Base-by-base conservation (phyloP, 768 basidiomycete genomes). In the Mycena alexandri region DNA sequence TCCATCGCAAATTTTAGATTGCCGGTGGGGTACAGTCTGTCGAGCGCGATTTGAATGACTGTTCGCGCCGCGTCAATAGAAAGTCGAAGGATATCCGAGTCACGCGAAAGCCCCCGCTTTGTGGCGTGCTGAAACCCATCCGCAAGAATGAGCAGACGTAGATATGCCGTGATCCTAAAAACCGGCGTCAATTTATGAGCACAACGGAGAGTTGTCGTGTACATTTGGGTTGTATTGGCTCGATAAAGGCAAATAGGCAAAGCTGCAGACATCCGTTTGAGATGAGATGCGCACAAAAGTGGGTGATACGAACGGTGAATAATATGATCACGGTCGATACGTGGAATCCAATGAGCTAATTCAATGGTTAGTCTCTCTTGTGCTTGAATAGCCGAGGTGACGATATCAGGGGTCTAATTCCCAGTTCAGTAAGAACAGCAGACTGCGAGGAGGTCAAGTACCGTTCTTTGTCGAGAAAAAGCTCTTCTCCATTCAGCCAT, bases 1-100 rank as follows among this genome's bases (percentile, higher is more conserved):
- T 83, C 87, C 78, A 89, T 84, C 4, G 87, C 87, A 71, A 82
- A 87, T 13, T 86, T 84, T 25, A 89, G 77, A 68, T 83, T 83
- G 2, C 86, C 87, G 5, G 86, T 87, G 1, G 87, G 87, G 61
- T 83, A 84, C 14, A 89, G 75, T 47, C 80, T 79, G 52, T 88
- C 84, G 3, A 85, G 76, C 71, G 86, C 83, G 43, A 86, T 85
- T 29, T 83, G 82, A 54, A 90, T 86, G 13, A 89, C 86, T 33
- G 79, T 79, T n/a, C 82, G 83, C n/a, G 88, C 89, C 14, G 85
- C 84, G 21, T 85, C 79, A 24, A 89, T 78, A 14, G 87, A 86
- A 74, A 84, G 80, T 17, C 76, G 71, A 47, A 88, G 75, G 38
- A 87, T 77, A 43, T 81, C 79, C 12, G 82, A 85, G 47, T 83